Conservation (phyloP, 441 rosid genomes). For the Syzygium malaccense region DNA sequence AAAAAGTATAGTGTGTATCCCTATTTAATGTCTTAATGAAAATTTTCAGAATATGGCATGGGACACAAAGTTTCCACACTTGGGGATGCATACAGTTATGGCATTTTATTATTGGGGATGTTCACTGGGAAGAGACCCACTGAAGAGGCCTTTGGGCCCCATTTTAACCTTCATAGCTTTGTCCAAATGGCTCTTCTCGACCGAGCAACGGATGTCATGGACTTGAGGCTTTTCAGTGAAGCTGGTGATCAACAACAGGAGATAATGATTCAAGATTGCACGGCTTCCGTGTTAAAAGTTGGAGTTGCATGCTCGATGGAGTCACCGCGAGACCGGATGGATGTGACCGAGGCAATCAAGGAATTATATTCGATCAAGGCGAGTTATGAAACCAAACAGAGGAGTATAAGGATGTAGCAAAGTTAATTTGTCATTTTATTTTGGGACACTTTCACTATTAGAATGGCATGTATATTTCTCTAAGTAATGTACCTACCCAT, state of each 20-base stretch:
- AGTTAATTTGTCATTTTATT: neutral
- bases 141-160: neutral
- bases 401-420: neutral
- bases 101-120: neutral
- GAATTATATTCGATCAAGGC: neutral
- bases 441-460: neutral
- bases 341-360: neutral
- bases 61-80: neutral
- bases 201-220: neutral
- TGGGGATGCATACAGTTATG: neutral
- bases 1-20: neutral
- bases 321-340: neutral
- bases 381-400: neutral
- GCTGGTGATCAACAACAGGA: fast-evolving
- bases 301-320: neutral
- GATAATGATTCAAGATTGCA: neutral
- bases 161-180: neutral
- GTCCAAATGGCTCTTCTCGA: neutral
- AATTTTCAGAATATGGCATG: neutral
- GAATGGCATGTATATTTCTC: neutral
- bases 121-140: neutral
- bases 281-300: neutral
- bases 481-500: neutral
- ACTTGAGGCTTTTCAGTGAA: neutral
- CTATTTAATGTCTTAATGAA: neutral